Evolutionary conservation across 2,329 filamentous ascomycete species (phyloP).

Genomic region (Fusarium verticillioides): DNA sequence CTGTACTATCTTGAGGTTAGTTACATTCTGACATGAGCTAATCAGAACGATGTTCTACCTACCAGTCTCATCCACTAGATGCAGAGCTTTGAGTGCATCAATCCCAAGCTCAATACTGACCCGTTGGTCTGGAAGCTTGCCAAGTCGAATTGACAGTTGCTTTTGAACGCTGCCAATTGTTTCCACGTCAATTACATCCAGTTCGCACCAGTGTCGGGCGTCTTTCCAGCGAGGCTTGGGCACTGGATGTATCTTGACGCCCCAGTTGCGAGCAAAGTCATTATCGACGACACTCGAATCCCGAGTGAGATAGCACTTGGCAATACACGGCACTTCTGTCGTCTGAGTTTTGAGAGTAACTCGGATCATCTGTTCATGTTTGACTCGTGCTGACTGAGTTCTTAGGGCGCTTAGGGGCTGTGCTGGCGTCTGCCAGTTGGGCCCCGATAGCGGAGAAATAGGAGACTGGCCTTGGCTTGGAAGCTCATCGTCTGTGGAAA

Average conservation of each 20-base stretch:
- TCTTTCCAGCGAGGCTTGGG: conserved; percentile 19
- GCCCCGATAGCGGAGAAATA: conserved; percentile 4
- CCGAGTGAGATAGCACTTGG: conserved; percentile 25
- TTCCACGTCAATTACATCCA: conserved; percentile 36
- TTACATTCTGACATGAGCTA: background rate
- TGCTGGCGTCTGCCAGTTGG: conserved; percentile 8
- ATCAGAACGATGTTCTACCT: conserved; percentile 5
- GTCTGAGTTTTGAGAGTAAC: conserved; percentile 25
- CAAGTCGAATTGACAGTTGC: conserved; percentile 20
- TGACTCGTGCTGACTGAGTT: conserved; percentile 21
- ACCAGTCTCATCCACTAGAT: conserved; percentile 23
- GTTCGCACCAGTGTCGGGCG: conserved; percentile 15
- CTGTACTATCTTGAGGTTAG: conserved; percentile 11
- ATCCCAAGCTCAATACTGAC: conserved; percentile 26
- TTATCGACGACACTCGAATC: conserved; percentile 21
- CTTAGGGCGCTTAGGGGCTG: conserved; percentile 3
- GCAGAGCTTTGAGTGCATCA: conserved; percentile 19
- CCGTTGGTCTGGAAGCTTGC: conserved; percentile 13
- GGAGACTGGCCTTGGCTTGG: conserved; percentile 24
- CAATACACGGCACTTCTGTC: conserved; percentile 27
- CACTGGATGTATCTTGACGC: conserved; percentile 6
- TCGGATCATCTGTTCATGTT: conserved; percentile 33
- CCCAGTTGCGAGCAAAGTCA: conserved; percentile 23
- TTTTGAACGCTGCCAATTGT: conserved; percentile 20
- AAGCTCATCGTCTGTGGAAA: conserved; percentile 11